Evolutionary conservation across 176 grass and related monocot species (phyloP), one percentile per base, ranked within the genome.

Genomic region (Hsuehochloa calcarea): DNA sequence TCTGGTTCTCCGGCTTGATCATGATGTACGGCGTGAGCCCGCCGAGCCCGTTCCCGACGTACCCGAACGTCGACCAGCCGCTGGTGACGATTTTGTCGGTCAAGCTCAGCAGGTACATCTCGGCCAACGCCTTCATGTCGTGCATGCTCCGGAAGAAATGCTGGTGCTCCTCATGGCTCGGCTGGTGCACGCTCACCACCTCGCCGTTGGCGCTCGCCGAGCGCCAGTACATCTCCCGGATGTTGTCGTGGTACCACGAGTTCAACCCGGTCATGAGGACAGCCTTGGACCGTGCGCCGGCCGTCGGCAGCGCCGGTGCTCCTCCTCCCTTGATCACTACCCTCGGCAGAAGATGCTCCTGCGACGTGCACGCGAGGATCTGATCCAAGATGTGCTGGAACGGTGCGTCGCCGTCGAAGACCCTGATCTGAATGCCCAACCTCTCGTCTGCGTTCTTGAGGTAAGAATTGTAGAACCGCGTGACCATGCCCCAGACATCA

Each of bases 211-310:
- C 41, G 1, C 82, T 41, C 16, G 85, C 59, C 65, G 68, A 67
- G 77, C n/a, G 58, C 64, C 83, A 90, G 85, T 90, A 93, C 80
- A 83, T 85, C 20, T 65, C 82, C 74, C 70, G 49, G 25, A 93
- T 85, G 70, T 2, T 90, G 39, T 90, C 91, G 65, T 74, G 72
- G 78, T 85, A 90, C 51, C 79, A 89, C 0, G 47, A 34, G 46
- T 50, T 74, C 8, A 93, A 56, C 1, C 66, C 50, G 2, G 88
- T 82, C 0, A 90, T 58, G 45, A 91, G 70, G 0, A 94, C 79
- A 5, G 86, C 80, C 58, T 50, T 82, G 3, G 40, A 64, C 46
- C 50, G 75, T 8, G 23, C 61, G 3, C 6, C n/a, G 8, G 4
- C 35, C 4, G 17, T 6, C 6, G 52, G 17, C 15, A 14, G 34